Evolutionary conservation across 179 eudicot genomes (phyloP).

Genomic region (Dionaea muscipula): DNA sequence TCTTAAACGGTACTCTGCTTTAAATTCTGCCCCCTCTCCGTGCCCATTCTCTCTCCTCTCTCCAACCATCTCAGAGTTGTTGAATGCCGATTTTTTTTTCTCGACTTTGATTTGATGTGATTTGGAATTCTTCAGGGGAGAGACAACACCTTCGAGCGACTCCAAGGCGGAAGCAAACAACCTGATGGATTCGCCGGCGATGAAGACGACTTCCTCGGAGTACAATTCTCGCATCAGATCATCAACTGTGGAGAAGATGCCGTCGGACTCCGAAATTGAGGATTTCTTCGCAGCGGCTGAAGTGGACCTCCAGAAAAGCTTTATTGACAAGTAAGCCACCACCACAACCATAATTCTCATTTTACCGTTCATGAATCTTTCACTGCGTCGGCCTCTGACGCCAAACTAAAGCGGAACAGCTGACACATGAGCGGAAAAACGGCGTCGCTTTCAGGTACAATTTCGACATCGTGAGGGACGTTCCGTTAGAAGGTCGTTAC

Average conservation of each 20-base stretch:
- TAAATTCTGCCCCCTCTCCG: too few species aligned
- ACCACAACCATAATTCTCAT: neutral
- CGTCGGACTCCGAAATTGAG: slow-evolving; percentile 60
- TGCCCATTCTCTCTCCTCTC: too few species aligned
- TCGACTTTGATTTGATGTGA: neutral
- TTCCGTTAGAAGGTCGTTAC: slow-evolving; percentile 70
- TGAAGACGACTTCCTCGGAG: slow-evolving; percentile 16
- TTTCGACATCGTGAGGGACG: slow-evolving; percentile 63
- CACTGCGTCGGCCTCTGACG: neutral
- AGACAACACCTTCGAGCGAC: slow-evolving; percentile 18
- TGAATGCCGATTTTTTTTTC: neutral
- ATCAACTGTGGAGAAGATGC: slow-evolving; percentile 33
- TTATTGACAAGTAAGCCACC: slow-evolving; percentile 49
- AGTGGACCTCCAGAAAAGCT: slow-evolving; percentile 45
- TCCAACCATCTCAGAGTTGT: neutral
- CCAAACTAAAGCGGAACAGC: neutral
- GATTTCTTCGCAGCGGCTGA: slow-evolving; percentile 77
- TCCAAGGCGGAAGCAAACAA: slow-evolving; percentile 14
- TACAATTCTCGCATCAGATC: slow-evolving; percentile 17
- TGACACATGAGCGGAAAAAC: neutral
- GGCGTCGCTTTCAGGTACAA: slow-evolving; percentile 55
- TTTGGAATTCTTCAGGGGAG: slow-evolving; percentile 22
- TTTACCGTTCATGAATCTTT: neutral
- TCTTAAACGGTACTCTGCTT: too few species aligned
- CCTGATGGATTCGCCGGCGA: slow-evolving; percentile 27